These are phyloP conservation scores for Podosphaera xanthii DNA, from an alignment of 2,329 filamentous ascomycete genomes.

Conservation along the genomic window DNA sequence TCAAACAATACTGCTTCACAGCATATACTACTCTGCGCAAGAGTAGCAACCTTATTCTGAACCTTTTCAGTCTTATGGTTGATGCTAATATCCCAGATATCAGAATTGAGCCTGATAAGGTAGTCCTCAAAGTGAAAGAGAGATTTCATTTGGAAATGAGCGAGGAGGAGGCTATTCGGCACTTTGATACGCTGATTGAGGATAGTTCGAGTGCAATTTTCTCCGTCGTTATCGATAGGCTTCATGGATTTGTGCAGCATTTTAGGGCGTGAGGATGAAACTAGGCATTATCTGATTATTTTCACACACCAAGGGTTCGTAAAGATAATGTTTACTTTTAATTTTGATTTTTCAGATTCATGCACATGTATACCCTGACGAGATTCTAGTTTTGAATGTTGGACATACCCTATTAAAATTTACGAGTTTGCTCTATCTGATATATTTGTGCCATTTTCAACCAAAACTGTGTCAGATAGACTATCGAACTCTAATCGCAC, in stretches of 20 bases:
- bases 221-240: conserved; percentile 78
- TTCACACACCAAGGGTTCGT: no score
- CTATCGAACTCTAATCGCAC: no score
- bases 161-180: conserved; percentile 76
- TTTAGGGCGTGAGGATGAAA: conserved; percentile 41
- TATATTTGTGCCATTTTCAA: no score
- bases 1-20: conserved; percentile 90
- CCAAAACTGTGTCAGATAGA: no score
- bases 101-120: conserved; percentile 75
- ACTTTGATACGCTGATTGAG: conserved; percentile 76
- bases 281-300: neutral
- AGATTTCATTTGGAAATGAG: conserved; percentile 76
- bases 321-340: no score
- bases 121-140: conserved; percentile 85
- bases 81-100: conserved; percentile 96
- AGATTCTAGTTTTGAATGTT: no score
- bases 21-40: conserved; percentile 83
- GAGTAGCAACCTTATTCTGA: conserved; percentile 73
- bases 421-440: no score
- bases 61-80: conserved; percentile 90
- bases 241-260: conserved; percentile 85
- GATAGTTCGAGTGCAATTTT: conserved; percentile 78
- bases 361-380: no score
- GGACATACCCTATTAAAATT: no score
- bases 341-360: no score